A percentile compares a stretch with the other conserved stretches of the same genome.
Evolutionary conservation across 495 filamentous ascomycete species (phyloP).

Genomic region (Aspergillus homomorphus): DNA sequence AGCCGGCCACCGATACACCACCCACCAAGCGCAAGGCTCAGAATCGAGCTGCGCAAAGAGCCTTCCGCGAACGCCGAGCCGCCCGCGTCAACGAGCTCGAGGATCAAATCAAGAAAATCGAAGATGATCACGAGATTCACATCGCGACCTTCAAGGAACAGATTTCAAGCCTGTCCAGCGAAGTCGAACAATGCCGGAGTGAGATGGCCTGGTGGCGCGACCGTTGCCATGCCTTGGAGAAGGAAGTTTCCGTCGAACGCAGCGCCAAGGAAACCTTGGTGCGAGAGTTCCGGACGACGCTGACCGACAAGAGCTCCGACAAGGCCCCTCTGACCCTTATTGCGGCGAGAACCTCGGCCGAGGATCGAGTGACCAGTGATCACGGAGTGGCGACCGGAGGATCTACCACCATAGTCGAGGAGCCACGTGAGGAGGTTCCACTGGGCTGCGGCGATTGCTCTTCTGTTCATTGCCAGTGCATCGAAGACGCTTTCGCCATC

Average conservation of each 20-base stretch:
- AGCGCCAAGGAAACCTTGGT: constrained; percentile 42
- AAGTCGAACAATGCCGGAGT: constrained; percentile 48
- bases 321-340: constrained; percentile 30
- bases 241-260: constrained; percentile 43
- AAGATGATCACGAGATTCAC: constrained; percentile 49
- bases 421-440: constrained; percentile 33
- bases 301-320: constrained; percentile 31
- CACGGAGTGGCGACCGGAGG: constrained; percentile 7
- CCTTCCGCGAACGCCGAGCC: constrained; percentile 83
- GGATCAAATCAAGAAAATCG: constrained; percentile 70
- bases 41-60: constrained; percentile 88
- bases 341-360: constrained; percentile 1
- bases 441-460: constrained; percentile 66
- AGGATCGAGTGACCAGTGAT: not conserved
- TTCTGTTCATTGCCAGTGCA: constrained; percentile 60
- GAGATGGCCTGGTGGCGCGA: constrained; percentile 49
- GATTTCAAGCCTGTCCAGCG: constrained; percentile 49
- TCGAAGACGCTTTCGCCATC: constrained; percentile 62
- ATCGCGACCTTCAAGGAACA: constrained; percentile 42
- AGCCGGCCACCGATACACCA: constrained; percentile 86
- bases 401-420: constrained; percentile 11
- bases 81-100: constrained; percentile 83
- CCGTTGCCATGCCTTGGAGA: constrained; percentile 48
- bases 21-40: constrained; percentile 91
- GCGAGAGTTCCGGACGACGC: constrained; percentile 38